Conservation (phyloP, 495 filamentous ascomycete species). For the Penicillium pancosmium region DNA sequence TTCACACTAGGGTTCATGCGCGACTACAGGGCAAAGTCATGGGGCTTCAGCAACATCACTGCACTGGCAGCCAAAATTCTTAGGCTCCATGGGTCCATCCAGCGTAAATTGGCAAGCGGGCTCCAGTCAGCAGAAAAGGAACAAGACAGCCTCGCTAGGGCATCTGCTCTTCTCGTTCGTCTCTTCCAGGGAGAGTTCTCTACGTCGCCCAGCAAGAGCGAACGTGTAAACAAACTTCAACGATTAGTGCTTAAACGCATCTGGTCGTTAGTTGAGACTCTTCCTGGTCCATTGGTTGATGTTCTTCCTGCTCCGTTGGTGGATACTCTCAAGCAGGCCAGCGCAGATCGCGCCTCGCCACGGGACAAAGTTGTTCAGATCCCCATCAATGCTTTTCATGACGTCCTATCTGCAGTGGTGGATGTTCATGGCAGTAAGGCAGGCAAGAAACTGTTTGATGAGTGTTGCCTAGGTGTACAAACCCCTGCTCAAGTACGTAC, state of each 20-base stretch:
- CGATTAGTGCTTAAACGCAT: constrained; percentile 29
- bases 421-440: constrained; percentile 45
- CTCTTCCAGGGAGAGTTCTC: constrained; percentile 40
- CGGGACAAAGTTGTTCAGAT: constrained; percentile 30
- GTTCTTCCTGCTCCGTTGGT: constrained; percentile 32
- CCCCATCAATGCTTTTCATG: constrained; percentile 48
- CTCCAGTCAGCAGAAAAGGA: constrained; percentile 9
- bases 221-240: constrained; percentile 28
- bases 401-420: constrained; percentile 50
- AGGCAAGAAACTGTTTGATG: constrained; percentile 43
- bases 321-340: constrained; percentile 15
- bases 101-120: constrained; percentile 11
- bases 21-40: constrained; percentile 42
- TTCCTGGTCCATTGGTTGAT: constrained; percentile 34
- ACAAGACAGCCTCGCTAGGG: constrained; percentile 21
- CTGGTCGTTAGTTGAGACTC: constrained; percentile 26
- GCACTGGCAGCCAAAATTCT: constrained; percentile 47
- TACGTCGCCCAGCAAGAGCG: constrained; percentile 20
- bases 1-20: constrained; percentile 47
- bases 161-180: constrained; percentile 38
- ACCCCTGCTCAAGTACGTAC: constrained; percentile 26
- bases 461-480: constrained; percentile 42
- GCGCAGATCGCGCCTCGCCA: neutral
- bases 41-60: constrained; percentile 51
- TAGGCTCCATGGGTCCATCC: constrained; percentile 33